phyloP scores from a whole-genome alignment of 805 yeast species.

The Danielia oregonensis region DNA sequence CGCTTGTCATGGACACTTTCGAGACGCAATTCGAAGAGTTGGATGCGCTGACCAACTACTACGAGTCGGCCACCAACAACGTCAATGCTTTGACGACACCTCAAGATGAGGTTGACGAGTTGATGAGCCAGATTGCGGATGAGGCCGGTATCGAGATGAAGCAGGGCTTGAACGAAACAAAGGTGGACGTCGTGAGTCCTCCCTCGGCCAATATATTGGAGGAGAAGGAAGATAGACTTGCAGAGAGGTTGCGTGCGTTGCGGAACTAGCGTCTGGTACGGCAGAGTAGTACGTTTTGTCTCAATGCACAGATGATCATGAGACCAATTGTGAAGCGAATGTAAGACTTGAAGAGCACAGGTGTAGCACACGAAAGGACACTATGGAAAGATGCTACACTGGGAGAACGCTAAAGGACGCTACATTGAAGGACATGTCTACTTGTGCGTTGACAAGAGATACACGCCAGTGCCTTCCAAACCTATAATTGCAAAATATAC shows the following conservation, averaged over 20 bases:
- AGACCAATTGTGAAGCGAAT: no score
- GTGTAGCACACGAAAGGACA: no score
- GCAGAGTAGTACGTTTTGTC: no score
- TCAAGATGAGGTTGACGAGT: slow-evolving; percentile 88
- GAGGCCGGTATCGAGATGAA: slow-evolving; percentile 94
- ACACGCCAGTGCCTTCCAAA: no score
- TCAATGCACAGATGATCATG: no score
- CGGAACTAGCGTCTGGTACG: slow-evolving; percentile 41
- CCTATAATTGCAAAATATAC: no score
- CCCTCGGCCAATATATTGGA: slow-evolving; percentile 42
- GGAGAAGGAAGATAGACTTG: slow-evolving; percentile 82
- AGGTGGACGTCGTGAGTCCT: slow-evolving; percentile 43
- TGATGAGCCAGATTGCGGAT: slow-evolving; percentile 91
- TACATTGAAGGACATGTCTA: no score
- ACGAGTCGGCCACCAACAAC: slow-evolving; percentile 84
- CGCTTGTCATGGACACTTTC: slow-evolving; percentile 94
- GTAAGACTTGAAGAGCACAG: no score
- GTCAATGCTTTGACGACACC: slow-evolving; percentile 89
- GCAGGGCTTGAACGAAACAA: slow-evolving; percentile 72
- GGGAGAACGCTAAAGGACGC: no score
- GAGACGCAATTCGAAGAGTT: slow-evolving; percentile 94
- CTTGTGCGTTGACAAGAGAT: no score
- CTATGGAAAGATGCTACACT: no score
- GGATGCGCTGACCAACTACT: slow-evolving; percentile 90
- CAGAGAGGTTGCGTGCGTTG: slow-evolving; percentile 85